These are phyloP conservation scores for Aspergillus coremiiformis DNA, from an alignment of 495 filamentous ascomycete genomes.

Conservation along the genomic window DNA sequence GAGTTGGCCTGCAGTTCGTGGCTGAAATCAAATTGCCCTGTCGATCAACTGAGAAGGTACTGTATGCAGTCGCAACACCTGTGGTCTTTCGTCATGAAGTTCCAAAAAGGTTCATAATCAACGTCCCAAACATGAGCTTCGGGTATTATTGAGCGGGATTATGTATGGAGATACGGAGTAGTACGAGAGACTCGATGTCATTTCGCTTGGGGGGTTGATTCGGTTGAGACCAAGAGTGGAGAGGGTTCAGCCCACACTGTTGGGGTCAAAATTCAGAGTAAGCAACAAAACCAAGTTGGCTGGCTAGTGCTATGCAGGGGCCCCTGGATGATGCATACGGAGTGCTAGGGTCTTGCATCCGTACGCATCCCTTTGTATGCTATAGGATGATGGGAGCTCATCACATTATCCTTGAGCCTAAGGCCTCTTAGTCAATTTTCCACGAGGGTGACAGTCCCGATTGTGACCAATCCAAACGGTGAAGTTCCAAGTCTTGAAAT, in stretches of 20 bases:
- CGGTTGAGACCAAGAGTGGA: background rate
- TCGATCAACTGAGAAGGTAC: background rate
- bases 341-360: background rate
- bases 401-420: slow-evolving; percentile 6
- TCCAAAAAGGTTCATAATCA: too few relatives aligned
- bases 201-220: background rate
- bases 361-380: slow-evolving; percentile 1
- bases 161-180: background rate
- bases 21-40: background rate
- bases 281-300: background rate
- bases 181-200: background rate
- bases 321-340: slow-evolving; percentile 1
- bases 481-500: slow-evolving; percentile 5
- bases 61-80: too few relatives aligned
- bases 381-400: slow-evolving; percentile 5
- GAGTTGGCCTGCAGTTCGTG: slow-evolving; percentile 9
- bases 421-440: background rate
- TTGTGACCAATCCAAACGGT: slow-evolving; percentile 19
- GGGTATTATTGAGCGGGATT: background rate
- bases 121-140: too few relatives aligned
- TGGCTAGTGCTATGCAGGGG: background rate
- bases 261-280: background rate
- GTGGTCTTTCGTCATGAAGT: slow-evolving; percentile 12
- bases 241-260: background rate
- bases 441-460: slow-evolving; percentile 12